These are phyloP conservation scores for Psophocarpus tetragonolobus DNA, from an alignment of 306 rosid species.

Conservation along the genomic window DNA sequence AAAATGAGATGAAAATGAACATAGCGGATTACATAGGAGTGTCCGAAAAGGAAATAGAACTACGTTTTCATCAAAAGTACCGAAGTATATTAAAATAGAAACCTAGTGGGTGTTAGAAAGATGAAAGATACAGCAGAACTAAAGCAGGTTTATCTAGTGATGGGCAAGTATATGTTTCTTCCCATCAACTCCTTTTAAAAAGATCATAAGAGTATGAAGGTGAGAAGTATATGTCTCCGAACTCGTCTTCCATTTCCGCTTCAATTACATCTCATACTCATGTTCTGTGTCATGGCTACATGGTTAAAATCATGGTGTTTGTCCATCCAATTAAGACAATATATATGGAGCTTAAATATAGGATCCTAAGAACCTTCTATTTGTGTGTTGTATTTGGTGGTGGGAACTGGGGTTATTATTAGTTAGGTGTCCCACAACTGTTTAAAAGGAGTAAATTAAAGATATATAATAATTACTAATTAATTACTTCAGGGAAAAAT, in stretches of 20 bases:
- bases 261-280: slow-evolving; percentile 26
- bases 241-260: slow-evolving; percentile 38
- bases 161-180: slow-evolving; percentile 42
- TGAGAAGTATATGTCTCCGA: slow-evolving; percentile 53
- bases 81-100: slow-evolving; percentile 41
- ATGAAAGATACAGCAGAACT: slow-evolving; percentile 65
- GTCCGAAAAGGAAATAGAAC: slow-evolving; percentile 23
- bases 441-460: slow-evolving; percentile 32
- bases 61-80: slow-evolving; percentile 40
- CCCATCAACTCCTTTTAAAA: not conserved
- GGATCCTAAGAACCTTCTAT: slow-evolving; percentile 34
- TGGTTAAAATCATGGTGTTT: slow-evolving; percentile 13
- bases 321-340: slow-evolving; percentile 21
- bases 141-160: slow-evolving; percentile 35
- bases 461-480: slow-evolving; percentile 29
- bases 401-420: slow-evolving; percentile 24
- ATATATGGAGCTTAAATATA: slow-evolving; percentile 25
- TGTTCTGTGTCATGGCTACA: not conserved
- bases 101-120: slow-evolving; percentile 39
- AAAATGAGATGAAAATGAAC: not conserved
- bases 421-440: slow-evolving; percentile 37
- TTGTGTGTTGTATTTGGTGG: slow-evolving; percentile 45
- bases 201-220: slow-evolving; percentile 38
- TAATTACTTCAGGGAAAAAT: not conserved
- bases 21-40: slow-evolving; percentile 6